Evolutionary conservation across 176 grass and related monocot genomes (phyloP).

Genomic region (Oryza meridionalis): DNA sequence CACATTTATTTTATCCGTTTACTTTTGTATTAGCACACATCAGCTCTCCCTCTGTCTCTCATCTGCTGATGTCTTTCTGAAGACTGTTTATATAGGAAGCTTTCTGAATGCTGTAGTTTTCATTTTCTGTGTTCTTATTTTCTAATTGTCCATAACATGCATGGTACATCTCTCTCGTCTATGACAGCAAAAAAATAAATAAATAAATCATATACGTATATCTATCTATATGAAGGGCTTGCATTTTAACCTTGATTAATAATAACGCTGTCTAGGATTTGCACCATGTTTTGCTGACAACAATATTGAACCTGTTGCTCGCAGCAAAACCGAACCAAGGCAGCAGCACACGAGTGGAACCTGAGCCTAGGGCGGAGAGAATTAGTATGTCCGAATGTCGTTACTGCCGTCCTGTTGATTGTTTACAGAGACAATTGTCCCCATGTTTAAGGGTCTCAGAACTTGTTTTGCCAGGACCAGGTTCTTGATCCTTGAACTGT

Average conservation of each 20-base stretch:
- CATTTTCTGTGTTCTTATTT: background rate
- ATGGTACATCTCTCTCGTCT: constrained; percentile 5
- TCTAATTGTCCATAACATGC: background rate
- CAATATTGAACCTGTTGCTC: constrained; percentile 40
- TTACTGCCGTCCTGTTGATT: constrained; percentile 2
- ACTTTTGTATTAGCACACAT: constrained; percentile 16
- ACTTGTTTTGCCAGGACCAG: constrained; percentile 6
- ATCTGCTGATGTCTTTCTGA: constrained; percentile 27
- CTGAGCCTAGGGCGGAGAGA: constrained; percentile 36
- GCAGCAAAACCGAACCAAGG: constrained; percentile 12
- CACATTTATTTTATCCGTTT: background rate
- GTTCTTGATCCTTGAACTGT: constrained; percentile 32
- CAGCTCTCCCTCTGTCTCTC: constrained; percentile 23
- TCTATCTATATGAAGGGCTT: background rate
- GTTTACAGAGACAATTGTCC: constrained; percentile 31
- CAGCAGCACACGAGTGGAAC: constrained; percentile 45
- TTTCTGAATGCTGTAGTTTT: background rate
- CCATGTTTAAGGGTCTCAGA: constrained; percentile 37
- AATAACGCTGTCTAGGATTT: background rate
- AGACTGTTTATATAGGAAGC: background rate
- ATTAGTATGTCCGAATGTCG: constrained; percentile 21
- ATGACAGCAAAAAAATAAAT: too few relatives aligned
- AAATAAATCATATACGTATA: too few relatives aligned
- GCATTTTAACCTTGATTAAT: background rate
- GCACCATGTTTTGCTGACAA: background rate